Conservation (phyloP, 1,139 yeast genomes). For the Hansenula sp. region DNA sequence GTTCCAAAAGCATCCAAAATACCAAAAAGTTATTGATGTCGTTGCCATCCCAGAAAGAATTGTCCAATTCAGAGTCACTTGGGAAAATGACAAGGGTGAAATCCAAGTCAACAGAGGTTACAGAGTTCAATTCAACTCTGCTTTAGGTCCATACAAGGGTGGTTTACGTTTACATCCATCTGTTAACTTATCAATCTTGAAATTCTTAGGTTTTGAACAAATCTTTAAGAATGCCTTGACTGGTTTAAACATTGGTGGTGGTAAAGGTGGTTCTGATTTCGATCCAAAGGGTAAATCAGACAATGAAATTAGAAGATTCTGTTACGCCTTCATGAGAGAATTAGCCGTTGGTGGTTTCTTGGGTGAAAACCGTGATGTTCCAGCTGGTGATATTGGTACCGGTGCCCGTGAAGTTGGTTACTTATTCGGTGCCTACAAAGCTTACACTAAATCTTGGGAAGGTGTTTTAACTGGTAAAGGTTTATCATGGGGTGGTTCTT, state of each 20-base stretch:
- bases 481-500: slow-evolving; percentile 97
- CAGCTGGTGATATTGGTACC: slow-evolving; percentile 95
- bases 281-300: slow-evolving; percentile 95
- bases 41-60: slow-evolving; percentile 95
- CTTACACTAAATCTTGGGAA: slow-evolving; percentile 87
- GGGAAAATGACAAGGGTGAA: slow-evolving; percentile 95
- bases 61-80: slow-evolving; percentile 92
- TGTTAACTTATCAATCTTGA: slow-evolving; percentile 90
- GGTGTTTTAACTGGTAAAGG: slow-evolving; percentile 99
- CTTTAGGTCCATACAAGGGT: slow-evolving; percentile 98
- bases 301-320: slow-evolving; percentile 93
- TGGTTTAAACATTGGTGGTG: slow-evolving; percentile 98
- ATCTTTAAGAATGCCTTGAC: slow-evolving; percentile 97
- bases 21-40: slow-evolving; percentile 84
- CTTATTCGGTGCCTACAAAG: slow-evolving; percentile 96
- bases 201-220: slow-evolving; percentile 97
- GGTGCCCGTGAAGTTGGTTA: slow-evolving; percentile 88
- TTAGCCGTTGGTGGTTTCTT: slow-evolving; percentile 75
- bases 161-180: slow-evolving; percentile 98
- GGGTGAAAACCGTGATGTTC: slow-evolving; percentile 96
- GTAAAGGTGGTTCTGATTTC: slow-evolving; percentile 98
- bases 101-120: slow-evolving; percentile 94
- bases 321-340: slow-evolving; percentile 94
- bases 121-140: slow-evolving; percentile 98
- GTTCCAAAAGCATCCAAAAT: slow-evolving; percentile 85